Base-by-base conservation (phyloP, 345 rosid genomes). In the Ricinus communis region DNA sequence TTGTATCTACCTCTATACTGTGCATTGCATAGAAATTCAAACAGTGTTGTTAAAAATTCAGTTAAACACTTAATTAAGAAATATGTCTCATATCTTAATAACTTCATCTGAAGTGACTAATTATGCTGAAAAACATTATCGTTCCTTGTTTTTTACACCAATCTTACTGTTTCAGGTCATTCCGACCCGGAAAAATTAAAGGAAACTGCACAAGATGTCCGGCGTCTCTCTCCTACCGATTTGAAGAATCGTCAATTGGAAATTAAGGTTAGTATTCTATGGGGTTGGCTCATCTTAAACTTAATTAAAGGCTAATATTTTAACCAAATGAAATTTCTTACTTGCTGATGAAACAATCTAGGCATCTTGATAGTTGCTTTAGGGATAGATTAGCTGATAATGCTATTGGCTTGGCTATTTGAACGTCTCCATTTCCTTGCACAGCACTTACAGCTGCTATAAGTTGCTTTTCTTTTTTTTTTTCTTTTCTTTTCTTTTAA, bases 151-250 rank as follows among this genome's bases (percentile, higher is more conserved):
- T 33, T 33, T 33, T 33, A 33, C 38, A 33, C 6, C 38, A 33
- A 33, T 43, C 8, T 12, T 31, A 54, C 63, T 74, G 68, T 24
- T 50, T 27, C 82, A 94, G 97, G 97, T 73, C 91, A 91, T 74
- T 95, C 99, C 52, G 96, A 95, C 86, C 89, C 97, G 0, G 84
- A 77, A 24, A 87, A 87, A 67, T 71, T 95, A 10, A 95, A 92
- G 82, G 90, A 90, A 85, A 73, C 83, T 14, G 93, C 97, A 5
- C 74, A 85, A 75, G 93, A 86, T 78, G 82, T 82, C 10, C 85
- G 88, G 76, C 85, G 87, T 36, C 69, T 85, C 67, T 82, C 97
- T 61, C 24, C 90, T 40, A 72, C 73, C 61, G 98, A 92, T 72
- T 78, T 95, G 18, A 81, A 85, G 81, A 86, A 82, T 80, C 97